Conservation (phyloP, 176 grass and related monocot genomes). For the Ampelocalamus luodianensis region DNA sequence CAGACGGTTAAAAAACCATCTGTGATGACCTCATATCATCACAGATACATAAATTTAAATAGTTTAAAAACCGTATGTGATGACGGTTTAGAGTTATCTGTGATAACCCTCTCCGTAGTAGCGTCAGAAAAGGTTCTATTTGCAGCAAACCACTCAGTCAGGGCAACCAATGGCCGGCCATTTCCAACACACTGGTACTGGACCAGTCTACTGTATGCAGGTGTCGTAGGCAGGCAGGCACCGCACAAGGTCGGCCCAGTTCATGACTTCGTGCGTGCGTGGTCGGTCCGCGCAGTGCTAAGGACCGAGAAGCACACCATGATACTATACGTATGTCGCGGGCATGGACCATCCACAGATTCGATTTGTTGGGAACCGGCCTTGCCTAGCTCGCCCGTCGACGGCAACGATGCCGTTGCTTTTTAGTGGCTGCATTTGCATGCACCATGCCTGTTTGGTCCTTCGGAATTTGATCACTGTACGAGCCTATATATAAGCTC, state of each 20-base stretch:
- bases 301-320: not conserved
- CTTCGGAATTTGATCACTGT: not conserved
- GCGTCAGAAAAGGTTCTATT: too few species aligned
- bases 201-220: not conserved
- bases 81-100: too few species aligned
- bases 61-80: too few species aligned
- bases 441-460: not conserved
- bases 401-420: not conserved
- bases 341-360: not conserved
- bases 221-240: not conserved
- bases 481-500: not conserved
- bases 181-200: not conserved
- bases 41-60: too few species aligned
- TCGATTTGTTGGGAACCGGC: not conserved
- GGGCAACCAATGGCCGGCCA: not conserved
- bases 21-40: too few species aligned
- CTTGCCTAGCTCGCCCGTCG: not conserved
- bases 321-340: not conserved
- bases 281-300: not conserved
- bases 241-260: conserved; percentile 11
- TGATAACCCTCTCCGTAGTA: too few species aligned
- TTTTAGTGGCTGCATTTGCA: not conserved
- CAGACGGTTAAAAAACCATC: too few species aligned
- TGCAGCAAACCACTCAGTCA: too few species aligned
- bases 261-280: not conserved